phyloP scores from a whole-genome alignment of 352 stramenopile species.

The Phytophthora pistaciae region DNA sequence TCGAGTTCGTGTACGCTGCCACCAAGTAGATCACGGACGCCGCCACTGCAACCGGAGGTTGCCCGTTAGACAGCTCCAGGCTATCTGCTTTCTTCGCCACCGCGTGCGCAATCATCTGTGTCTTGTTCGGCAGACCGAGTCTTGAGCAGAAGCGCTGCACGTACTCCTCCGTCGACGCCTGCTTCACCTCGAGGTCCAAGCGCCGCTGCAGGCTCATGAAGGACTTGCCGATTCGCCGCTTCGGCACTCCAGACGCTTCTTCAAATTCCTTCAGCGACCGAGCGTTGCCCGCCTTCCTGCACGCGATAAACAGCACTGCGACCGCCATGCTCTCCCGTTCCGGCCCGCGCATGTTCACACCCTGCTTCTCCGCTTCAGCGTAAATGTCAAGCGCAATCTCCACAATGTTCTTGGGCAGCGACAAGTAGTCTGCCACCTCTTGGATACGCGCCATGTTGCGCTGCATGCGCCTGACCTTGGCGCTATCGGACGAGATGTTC shows the following conservation, averaged over 20 bases:
- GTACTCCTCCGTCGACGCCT: constrained; percentile 80
- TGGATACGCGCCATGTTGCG: constrained; percentile 73
- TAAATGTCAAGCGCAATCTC: constrained; percentile 80
- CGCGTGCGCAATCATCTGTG: constrained; percentile 78
- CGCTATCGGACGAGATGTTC: constrained; percentile 66
- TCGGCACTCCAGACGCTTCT: constrained; percentile 74
- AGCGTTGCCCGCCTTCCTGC: constrained; percentile 67
- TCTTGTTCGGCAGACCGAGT: constrained; percentile 78
- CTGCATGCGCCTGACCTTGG: constrained; percentile 74
- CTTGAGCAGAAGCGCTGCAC: constrained; percentile 82
- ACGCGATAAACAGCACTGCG: constrained; percentile 81
- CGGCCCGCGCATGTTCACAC: constrained; percentile 64
- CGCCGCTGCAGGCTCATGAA: constrained; percentile 72
- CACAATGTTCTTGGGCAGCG: constrained; percentile 77
- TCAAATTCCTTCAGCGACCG: constrained; percentile 84
- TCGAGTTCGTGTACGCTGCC: constrained; percentile 83
- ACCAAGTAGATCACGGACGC: constrained; percentile 86
- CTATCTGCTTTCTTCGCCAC: constrained; percentile 79
- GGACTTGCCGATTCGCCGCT: constrained; percentile 83
- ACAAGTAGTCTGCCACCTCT: constrained; percentile 69
- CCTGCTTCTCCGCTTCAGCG: constrained; percentile 72
- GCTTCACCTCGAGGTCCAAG: constrained; percentile 70
- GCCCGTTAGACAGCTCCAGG: constrained; percentile 72
- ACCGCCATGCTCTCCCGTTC: constrained; percentile 77
- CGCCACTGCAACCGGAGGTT: constrained; percentile 76